Evolutionary conservation across 768 basidiomycete species (phyloP), one percentile per base, ranked within the genome.

Genomic region (Russula emetica): DNA sequence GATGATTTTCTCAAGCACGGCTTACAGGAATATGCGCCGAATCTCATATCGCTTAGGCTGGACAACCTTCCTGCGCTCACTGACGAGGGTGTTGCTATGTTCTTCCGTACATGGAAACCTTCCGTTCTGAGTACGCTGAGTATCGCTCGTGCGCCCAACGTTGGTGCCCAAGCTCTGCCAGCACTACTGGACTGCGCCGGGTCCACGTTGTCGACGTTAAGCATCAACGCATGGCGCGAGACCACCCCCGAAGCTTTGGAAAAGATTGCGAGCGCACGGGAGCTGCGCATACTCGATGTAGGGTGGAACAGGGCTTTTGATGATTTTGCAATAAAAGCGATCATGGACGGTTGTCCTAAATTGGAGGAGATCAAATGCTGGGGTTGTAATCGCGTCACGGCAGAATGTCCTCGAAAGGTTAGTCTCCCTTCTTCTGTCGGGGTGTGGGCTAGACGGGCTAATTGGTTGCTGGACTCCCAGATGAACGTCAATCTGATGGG

Each of bases 241-340:
- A 78, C 83, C 0, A 78, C 80, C 0, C 77, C 79, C 38, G 82
- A 83, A 14, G 73, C 76, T 2, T 72, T 90, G 32, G 47, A 62
- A 16, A 71, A 83, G 20, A 70, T 75, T 26, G 71, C 74, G 49
- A 73, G 42, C 11, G 78, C 74, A 18, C 70, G 67, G 3, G 75
- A 79, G 40, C 66, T 96, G 71, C 75, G 72, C 69, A 80, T 76
- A 71, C 66, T 98, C 45, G 90, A 98, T 70, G 74, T 94, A 2
- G 88, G 94, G 1, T 98, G 89, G 83, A 94, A 94, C 69, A 77
- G 95, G 54, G 80, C 82, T 24, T 79, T 90, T 45, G 88, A 94
- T 63, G 89, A 98, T 74, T 94, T 89, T 70, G 79, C 88, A 3
- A 75, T 98, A 66, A 87, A 90, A 73, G 82, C 77, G 16, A 75